A percentile compares a stretch with the other conserved stretches of the same genome.
These are phyloP conservation scores for Pachyrhizus erosus DNA, from an alignment of 306 rosid genomes.

Conservation along the genomic window DNA sequence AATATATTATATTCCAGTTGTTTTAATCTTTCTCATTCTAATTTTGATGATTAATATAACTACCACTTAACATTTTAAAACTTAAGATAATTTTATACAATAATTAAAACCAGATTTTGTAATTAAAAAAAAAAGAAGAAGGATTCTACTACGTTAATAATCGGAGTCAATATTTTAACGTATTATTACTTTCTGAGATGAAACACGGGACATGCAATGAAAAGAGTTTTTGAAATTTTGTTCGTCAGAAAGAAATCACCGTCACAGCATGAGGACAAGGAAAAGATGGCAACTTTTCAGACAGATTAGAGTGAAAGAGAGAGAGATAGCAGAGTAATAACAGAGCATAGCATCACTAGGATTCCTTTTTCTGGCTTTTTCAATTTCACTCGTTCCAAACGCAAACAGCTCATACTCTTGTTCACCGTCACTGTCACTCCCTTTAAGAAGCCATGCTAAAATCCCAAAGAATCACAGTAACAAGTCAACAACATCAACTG, in stretches of 20 bases:
- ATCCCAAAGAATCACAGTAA: too few relatives aligned
- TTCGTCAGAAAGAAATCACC: neutral
- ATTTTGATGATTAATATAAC: too few relatives aligned
- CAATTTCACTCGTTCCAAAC: slow-evolving; percentile 24
- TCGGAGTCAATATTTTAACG: neutral
- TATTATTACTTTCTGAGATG: neutral
- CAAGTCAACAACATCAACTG: too few relatives aligned
- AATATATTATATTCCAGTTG: too few relatives aligned
- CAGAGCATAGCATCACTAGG: neutral
- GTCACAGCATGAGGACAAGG: slow-evolving; percentile 36
- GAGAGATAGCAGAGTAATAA: neutral
- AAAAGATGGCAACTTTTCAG: slow-evolving; percentile 46
- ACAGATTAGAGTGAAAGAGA: slow-evolving; percentile 30
- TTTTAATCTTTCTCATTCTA: too few relatives aligned
- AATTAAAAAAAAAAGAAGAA: neutral
- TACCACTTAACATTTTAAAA: too few relatives aligned
- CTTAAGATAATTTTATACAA: too few relatives aligned
- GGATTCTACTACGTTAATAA: neutral
- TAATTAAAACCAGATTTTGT: too few relatives aligned
- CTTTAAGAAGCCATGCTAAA: neutral
- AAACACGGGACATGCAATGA: neutral
- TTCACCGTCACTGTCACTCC: slow-evolving; percentile 11
- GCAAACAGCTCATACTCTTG: slow-evolving; percentile 42
- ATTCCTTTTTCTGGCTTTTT: neutral
- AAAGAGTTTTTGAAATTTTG: neutral